These are phyloP conservation scores for Helianthus annuus DNA, from an alignment of 129 eudicot species.

Conservation along the genomic window HanXRQr2.0-SUNRISE NC_035449.2:58898109-58898608, in stretches of 20 bases:
- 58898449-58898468: not conserved
- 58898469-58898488: conserved; percentile 19
- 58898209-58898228: conserved; percentile 95
- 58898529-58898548: conserved; percentile 27
- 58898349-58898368: not conserved
- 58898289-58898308: not conserved
- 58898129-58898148: conserved; percentile 12
- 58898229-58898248: conserved; percentile 78
- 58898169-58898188: conserved; percentile 8
- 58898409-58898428: too few species aligned
- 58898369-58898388: not conserved
- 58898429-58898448: not conserved
- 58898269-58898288: conserved; percentile 14
- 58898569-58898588: too few species aligned
- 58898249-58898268: conserved; percentile 95
- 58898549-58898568: too few species aligned
- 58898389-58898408: not conserved
- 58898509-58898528: not conserved
- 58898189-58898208: conserved; percentile 92
- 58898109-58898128: not conserved
- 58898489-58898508: conserved; percentile 6
- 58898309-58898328: conserved; percentile 19
- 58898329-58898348: conserved; percentile 22
- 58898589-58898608: conserved; percentile 39
- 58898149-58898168: conserved; percentile 6